Evolutionary conservation across 2,329 filamentous ascomycete species (phyloP).

Genomic region (Xylaria sp.): DNA sequence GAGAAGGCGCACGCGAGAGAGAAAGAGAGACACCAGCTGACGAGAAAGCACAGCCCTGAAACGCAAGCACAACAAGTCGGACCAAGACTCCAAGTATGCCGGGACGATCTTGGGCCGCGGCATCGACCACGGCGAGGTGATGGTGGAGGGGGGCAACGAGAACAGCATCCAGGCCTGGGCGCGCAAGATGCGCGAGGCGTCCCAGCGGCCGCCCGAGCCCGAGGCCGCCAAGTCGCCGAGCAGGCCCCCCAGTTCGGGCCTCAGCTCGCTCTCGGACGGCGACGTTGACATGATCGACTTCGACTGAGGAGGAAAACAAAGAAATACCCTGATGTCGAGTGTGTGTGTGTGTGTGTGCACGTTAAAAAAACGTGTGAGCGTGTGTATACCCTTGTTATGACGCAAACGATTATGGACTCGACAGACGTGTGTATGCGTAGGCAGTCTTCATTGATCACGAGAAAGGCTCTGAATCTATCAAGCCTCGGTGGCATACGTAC

Average conservation of each 20-base stretch:
- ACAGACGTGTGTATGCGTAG: no score
- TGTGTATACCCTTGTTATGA: no score
- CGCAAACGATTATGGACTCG: no score
- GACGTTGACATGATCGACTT: conserved; percentile 46
- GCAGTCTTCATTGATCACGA: no score
- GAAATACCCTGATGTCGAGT: no score
- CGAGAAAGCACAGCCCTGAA: conserved; percentile 66
- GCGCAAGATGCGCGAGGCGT: conserved; percentile 42
- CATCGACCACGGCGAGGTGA: conserved; percentile 70
- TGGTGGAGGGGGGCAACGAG: conserved; percentile 76
- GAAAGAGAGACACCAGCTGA: conserved; percentile 12
- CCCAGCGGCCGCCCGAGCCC: conserved; percentile 33
- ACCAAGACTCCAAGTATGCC: conserved; percentile 82
- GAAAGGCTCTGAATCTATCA: background rate
- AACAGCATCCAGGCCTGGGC: conserved; percentile 71
- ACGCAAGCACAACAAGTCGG: conserved; percentile 88
- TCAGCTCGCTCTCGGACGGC: conserved; percentile 59
- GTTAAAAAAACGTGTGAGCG: no score
- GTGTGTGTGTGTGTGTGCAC: no score
- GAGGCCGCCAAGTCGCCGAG: conserved; percentile 34
- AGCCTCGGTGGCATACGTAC: background rate
- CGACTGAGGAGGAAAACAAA: conserved; percentile 10
- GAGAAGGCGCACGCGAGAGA: background rate
- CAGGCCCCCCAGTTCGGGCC: conserved; percentile 55
- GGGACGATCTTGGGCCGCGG: conserved; percentile 80